Percentiles rank a stretch among this genome's conserved stretches.
Conservation (phyloP, 1,139 yeast genomes). For the Tardiomyces digboiensis region DNA sequence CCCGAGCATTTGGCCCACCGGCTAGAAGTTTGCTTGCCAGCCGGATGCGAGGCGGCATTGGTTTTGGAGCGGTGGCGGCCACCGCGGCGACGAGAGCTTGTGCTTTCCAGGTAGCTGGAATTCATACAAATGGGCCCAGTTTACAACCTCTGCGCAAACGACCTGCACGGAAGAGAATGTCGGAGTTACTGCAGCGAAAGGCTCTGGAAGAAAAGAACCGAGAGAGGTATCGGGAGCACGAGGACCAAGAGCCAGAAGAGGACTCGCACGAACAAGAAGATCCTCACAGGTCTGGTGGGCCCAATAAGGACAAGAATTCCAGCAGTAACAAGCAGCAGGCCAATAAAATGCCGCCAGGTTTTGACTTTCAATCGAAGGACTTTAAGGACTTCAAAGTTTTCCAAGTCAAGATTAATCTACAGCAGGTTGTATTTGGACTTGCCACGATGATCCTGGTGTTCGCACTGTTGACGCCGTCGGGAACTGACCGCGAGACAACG, state of each 20-base stretch:
- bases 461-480: constrained; percentile 23
- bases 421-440: constrained; percentile 22
- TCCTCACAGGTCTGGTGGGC: constrained; percentile 2
- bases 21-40: not conserved
- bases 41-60: not conserved
- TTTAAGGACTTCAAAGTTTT: constrained; percentile 5
- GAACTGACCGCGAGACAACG: constrained; percentile 40
- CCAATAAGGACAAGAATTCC: constrained; percentile 18
- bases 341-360: constrained; percentile 6
- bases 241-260: constrained; percentile 5
- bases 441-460: constrained; percentile 17
- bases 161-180: not conserved
- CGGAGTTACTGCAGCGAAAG: constrained; percentile 1
- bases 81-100: too few species aligned
- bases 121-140: not conserved
- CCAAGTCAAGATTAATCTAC: constrained; percentile 18
- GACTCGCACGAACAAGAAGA: constrained; percentile 6
- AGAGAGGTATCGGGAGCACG: constrained; percentile 13
- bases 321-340: constrained; percentile 16
- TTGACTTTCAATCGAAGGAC: constrained; percentile 10
- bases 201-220: constrained; percentile 12
- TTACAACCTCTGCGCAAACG: not conserved
- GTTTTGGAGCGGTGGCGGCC: too few species aligned
- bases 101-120: not conserved
- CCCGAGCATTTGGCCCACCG: not conserved